These are phyloP conservation scores for Xylaria scruposa DNA, from an alignment of 495 filamentous ascomycete species.

Conservation along the genomic window DNA sequence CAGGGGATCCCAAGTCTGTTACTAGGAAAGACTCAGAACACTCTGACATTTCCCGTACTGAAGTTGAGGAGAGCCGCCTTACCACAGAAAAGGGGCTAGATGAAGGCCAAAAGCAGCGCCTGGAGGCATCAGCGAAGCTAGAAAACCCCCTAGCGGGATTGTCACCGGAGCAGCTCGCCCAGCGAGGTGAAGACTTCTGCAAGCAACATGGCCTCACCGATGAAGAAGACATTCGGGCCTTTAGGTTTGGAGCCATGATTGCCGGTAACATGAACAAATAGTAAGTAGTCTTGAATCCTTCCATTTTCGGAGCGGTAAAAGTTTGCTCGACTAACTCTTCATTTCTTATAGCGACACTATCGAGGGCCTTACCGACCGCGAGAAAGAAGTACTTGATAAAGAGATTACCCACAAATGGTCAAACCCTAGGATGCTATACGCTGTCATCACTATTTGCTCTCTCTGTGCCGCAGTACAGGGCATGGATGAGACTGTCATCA, in stretches of 20 bases:
- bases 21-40: slow-evolving; percentile 32
- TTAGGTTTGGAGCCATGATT: slow-evolving; percentile 76
- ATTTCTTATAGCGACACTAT: slow-evolving; percentile 48
- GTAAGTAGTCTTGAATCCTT: neutral
- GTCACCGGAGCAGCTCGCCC: slow-evolving; percentile 62
- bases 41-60: slow-evolving; percentile 32
- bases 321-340: neutral
- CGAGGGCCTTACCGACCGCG: slow-evolving; percentile 60
- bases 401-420: slow-evolving; percentile 76
- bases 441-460: slow-evolving; percentile 65
- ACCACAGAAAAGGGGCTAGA: slow-evolving; percentile 23
- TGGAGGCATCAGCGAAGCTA: slow-evolving; percentile 50
- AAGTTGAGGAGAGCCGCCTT: slow-evolving; percentile 29
- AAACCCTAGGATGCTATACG: slow-evolving; percentile 71
- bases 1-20: slow-evolving; percentile 22
- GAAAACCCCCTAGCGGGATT: slow-evolving; percentile 75
- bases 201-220: slow-evolving; percentile 67
- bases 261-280: slow-evolving; percentile 53
- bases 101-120: slow-evolving; percentile 34
- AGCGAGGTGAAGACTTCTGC: slow-evolving; percentile 71
- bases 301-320: neutral
- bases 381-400: slow-evolving; percentile 62
- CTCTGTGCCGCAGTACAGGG: slow-evolving; percentile 64
- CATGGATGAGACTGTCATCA: slow-evolving; percentile 81
- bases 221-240: slow-evolving; percentile 69